phyloP scores from a whole-genome alignment of 2,329 filamentous ascomycete genomes.

The Cercospora berteroae region DNA sequence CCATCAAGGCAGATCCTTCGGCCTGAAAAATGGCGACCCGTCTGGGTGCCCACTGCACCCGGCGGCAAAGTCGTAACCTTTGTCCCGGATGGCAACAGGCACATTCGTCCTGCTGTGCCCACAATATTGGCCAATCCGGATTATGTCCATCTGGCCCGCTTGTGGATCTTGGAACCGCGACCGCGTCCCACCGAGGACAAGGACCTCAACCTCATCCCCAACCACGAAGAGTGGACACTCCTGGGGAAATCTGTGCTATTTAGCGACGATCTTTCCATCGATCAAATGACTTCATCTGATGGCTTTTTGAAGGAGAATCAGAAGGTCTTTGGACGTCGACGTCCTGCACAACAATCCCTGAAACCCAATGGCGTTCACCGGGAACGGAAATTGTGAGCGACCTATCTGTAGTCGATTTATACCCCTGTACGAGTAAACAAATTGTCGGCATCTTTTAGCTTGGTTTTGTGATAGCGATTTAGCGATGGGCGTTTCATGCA shows the following conservation, averaged over 20 bases:
- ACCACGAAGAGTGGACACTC: constrained; percentile 39
- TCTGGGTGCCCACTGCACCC: constrained; percentile 27
- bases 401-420: constrained; percentile 4
- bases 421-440: constrained; percentile 20
- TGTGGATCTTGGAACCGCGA: constrained; percentile 43
- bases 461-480: constrained; percentile 17
- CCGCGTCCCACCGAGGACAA: not conserved
- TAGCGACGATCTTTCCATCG: constrained; percentile 37
- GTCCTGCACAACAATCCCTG: not conserved
- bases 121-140: constrained; percentile 33
- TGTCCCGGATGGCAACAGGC: constrained; percentile 27
- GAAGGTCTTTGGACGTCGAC: constrained; percentile 25
- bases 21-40: constrained; percentile 33
- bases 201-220: constrained; percentile 5
- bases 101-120: constrained; percentile 32
- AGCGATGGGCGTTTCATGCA: not conserved
- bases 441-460: not conserved
- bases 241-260: constrained; percentile 43
- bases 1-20: constrained; percentile 33
- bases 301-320: constrained; percentile 26
- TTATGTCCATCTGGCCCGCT: constrained; percentile 35
- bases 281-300: constrained; percentile 24
- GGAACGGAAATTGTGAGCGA: constrained; percentile 4
- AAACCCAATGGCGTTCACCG: constrained; percentile 6
- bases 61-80: constrained; percentile 35